Evolutionary conservation across 129 eudicot genomes (phyloP).

Genomic region (Heracleum sosnowskyi): DNA sequence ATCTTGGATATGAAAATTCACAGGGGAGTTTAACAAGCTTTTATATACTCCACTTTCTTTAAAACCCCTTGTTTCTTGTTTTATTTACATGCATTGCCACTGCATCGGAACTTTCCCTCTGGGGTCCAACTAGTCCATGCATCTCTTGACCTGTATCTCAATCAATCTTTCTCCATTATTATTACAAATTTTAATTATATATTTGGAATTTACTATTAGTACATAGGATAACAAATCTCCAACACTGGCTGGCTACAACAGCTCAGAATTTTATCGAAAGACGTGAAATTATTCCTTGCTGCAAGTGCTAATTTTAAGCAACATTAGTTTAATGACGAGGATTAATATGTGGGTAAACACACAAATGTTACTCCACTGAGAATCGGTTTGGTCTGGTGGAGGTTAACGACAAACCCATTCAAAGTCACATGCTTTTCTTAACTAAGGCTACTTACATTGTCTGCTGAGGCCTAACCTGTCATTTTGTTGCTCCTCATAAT

Average conservation of each 20-base stretch:
- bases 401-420: constrained; percentile 2
- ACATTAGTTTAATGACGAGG: not conserved
- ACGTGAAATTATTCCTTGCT: not conserved
- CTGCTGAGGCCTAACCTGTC: constrained; percentile 5
- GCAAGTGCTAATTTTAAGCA: not conserved
- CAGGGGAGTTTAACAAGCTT: not conserved
- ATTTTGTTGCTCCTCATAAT: not conserved
- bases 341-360: not conserved
- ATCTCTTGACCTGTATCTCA: not conserved
- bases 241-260: not conserved
- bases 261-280: not conserved
- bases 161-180: not conserved
- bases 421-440: constrained; percentile 3
- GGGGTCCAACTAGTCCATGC: constrained; percentile 1
- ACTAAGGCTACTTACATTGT: not conserved
- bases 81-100: constrained; percentile 5
- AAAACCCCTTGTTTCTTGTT: not conserved
- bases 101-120: not conserved
- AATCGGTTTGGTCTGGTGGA: constrained; percentile 11
- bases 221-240: not conserved
- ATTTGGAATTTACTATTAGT: not conserved
- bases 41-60: not conserved
- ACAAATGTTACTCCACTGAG: not conserved
- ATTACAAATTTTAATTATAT: no score
- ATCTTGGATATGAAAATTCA: not conserved